A percentile compares a stretch with the other conserved stretches of the same genome.
Conservation (phyloP, 192 early-diverging fungal genomes). For the Coemansia sp. region DNA sequence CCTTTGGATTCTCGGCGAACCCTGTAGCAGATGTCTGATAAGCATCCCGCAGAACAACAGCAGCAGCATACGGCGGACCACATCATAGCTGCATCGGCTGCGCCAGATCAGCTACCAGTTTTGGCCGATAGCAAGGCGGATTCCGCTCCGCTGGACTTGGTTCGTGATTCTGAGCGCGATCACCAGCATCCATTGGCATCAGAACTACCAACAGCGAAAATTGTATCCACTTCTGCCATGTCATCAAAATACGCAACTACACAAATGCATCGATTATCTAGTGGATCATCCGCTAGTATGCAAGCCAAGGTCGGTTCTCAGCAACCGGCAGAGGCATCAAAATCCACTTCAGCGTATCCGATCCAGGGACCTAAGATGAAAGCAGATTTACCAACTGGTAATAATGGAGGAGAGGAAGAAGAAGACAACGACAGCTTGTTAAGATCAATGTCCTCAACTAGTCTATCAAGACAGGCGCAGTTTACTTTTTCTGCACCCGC, state of each 20-base stretch:
- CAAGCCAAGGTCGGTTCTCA: conserved; percentile 17
- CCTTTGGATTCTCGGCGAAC: not conserved
- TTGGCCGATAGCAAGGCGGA: no score
- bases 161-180: no score
- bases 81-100: conserved; percentile 11
- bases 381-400: no score
- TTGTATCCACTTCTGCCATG: not conserved
- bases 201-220: not conserved
- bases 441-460: conserved; percentile 21
- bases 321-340: not conserved
- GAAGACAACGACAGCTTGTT: conserved; percentile 15
- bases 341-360: not conserved
- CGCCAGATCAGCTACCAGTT: not conserved
- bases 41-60: conserved; percentile 19
- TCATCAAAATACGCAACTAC: not conserved
- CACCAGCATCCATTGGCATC: not conserved
- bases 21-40: conserved; percentile 52
- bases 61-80: conserved; percentile 11
- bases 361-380: no score
- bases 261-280: conserved; percentile 5
- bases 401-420: not conserved
- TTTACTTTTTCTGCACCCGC: conserved; percentile 34
- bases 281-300: conserved; percentile 12
- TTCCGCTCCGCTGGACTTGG: no score
- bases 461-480: conserved; percentile 36